Base-by-base conservation (phyloP, 129 eudicot species). In the Centella asiatica region DNA sequence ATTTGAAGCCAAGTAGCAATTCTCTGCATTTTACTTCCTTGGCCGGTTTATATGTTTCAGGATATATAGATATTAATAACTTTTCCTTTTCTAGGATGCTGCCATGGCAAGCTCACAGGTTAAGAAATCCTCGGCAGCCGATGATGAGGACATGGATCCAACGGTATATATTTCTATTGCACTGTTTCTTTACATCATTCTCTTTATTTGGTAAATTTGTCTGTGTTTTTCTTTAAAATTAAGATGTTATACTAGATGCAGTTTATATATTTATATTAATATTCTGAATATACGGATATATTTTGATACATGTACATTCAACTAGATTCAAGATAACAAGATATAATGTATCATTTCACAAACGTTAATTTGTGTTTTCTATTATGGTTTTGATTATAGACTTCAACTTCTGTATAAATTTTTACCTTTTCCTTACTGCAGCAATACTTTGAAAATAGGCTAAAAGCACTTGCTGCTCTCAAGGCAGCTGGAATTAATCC, bases 91-190 rank as follows among this genome's bases (percentile, higher is more conserved):
- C 44, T 74, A 84, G 92, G 72, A 59, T 51, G 83, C 95, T 37
- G 76, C 76, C 29, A 60, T 44, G 79, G 70, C 85, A 46, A 73
- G 46, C 45, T 57, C 88, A 25, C 78, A 76, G 37, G 49, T 32
- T 13, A 80, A 79, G 71, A 84, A 73, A 72, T 44, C 77, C 47
- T 37, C 75, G 59, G 89, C 81, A 36, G 83, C 81, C 19, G 95
- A 81, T 36, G 98, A 90, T 13, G 95, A 90, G 25, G 98, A 80
- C 64, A 84, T 90, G 90, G 98, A 90, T 60, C 95, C 98, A 24
- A 90, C 98, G 14, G 98, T 90, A 71, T 14, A 37, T 24, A 62
- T 44, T 6, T 13, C 57, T 19, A 11, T 57, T 33, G 17, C 39
- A 25, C 10, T 33, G 3, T 33, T 49, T 17, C 5, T 22, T 22